Evolutionary conservation across 2,329 filamentous ascomycete species (phyloP).

Genomic region (Aspergillus ustus): DNA sequence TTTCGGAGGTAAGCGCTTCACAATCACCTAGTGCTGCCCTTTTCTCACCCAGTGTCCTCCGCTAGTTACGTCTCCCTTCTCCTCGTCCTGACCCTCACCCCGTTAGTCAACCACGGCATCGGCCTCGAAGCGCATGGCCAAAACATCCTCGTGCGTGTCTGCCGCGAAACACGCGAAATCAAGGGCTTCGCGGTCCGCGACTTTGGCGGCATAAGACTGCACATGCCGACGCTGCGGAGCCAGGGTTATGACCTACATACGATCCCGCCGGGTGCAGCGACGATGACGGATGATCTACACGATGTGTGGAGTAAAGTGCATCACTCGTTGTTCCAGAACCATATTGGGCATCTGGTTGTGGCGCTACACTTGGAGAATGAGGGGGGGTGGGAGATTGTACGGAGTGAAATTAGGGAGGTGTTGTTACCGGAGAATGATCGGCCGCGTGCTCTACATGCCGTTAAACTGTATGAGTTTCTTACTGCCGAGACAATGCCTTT

Average conservation of each 20-base stretch:
- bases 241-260: not conserved
- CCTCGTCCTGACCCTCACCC: not conserved
- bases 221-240: constrained; percentile 17
- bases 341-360: constrained; percentile 17
- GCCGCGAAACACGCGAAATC: constrained; percentile 19
- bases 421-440: constrained; percentile 3
- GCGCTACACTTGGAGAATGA: constrained; percentile 17
- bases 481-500: constrained; percentile 21
- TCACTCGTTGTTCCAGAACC: constrained; percentile 20
- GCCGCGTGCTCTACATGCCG: not conserved
- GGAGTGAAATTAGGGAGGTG: constrained; percentile 9
- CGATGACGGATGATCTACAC: constrained; percentile 12
- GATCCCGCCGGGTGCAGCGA: not conserved
- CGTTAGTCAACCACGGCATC: not conserved
- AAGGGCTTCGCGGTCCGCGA: constrained; percentile 29
- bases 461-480: constrained; percentile 14
- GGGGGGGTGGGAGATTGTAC: constrained; percentile 21
- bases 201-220: constrained; percentile 26
- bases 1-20: constrained; percentile 12
- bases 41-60: not conserved
- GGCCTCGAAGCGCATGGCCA: constrained; percentile 52
- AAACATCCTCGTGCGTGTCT: constrained; percentile 25
- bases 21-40: not conserved
- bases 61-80: not conserved
- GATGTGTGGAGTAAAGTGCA: constrained; percentile 22